Percentiles rank a stretch among this genome's conserved stretches.
These are phyloP conservation scores for Lenzites betulinus DNA, from an alignment of 768 basidiomycete genomes.

Conservation along the genomic window DNA sequence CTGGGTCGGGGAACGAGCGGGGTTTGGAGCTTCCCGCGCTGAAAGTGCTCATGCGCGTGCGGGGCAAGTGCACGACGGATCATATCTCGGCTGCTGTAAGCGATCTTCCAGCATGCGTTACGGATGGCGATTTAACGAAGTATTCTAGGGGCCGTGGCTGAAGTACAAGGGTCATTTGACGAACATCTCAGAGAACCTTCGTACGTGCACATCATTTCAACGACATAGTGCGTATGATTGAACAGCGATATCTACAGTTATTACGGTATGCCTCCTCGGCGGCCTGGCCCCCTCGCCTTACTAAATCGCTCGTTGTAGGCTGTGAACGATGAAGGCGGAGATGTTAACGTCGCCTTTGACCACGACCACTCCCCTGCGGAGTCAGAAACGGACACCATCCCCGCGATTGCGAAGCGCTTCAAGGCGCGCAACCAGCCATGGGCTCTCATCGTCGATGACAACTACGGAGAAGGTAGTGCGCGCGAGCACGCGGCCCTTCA, in stretches of 20 bases:
- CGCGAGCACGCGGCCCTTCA: slow-evolving; percentile 97
- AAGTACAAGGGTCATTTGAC: slow-evolving; percentile 98
- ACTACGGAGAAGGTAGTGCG: slow-evolving; percentile 97
- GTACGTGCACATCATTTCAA: slow-evolving; percentile 47
- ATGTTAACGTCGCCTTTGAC: slow-evolving; percentile 91
- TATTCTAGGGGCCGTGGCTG: slow-evolving; percentile 85
- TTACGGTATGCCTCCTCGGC: slow-evolving; percentile 56
- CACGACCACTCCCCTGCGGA: slow-evolving; percentile 50
- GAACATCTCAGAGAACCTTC: slow-evolving; percentile 94
- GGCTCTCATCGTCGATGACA: slow-evolving; percentile 94
- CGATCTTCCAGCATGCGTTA: slow-evolving; percentile 9
- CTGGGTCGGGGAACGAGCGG: slow-evolving; percentile 44
- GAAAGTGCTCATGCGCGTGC: slow-evolving; percentile 85
- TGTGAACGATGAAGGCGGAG: slow-evolving; percentile 91
- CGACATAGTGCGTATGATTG: too few species aligned
- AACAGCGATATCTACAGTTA: slow-evolving; percentile 51
- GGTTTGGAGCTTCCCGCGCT: slow-evolving; percentile 78
- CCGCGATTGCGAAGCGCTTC: slow-evolving; percentile 86
- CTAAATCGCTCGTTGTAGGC: slow-evolving; percentile 50
- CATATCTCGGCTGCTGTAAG: slow-evolving; percentile 94
- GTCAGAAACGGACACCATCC: slow-evolving; percentile 75
- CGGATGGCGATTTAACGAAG: background rate
- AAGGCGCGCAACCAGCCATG: slow-evolving; percentile 84
- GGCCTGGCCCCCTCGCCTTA: background rate
- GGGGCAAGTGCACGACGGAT: slow-evolving; percentile 99